A percentile compares a stretch with the other conserved stretches of the same genome.
Conservation (phyloP, 768 basidiomycete species). For the Boletus subparvulus region DNA sequence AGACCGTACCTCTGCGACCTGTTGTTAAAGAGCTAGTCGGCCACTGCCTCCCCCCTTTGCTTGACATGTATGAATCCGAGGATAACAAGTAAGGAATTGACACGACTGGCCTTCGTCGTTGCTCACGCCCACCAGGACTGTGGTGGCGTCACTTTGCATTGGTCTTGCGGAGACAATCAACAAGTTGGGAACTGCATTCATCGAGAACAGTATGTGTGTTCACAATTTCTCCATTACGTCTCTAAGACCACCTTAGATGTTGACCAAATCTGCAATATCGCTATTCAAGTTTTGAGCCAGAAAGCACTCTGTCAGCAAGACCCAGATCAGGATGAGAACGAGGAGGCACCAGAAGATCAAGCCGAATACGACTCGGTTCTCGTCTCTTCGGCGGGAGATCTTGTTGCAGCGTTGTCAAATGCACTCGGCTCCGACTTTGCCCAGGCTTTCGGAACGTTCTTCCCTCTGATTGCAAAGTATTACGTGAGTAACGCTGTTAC, state of each 20-base stretch:
- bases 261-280: conserved; percentile 76
- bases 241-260: conserved; percentile 47
- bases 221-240: background rate
- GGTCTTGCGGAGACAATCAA: conserved; percentile 90
- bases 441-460: conserved; percentile 81
- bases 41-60: conserved; percentile 67
- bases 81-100: conserved; percentile 87
- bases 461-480: conserved; percentile 87
- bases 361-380: conserved; percentile 97
- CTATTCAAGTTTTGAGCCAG: conserved; percentile 84
- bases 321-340: conserved; percentile 86
- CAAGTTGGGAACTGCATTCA: conserved; percentile 85
- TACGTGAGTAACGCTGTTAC: conserved; percentile 57
- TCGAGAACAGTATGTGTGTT: conserved; percentile 65
- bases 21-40: conserved; percentile 79
- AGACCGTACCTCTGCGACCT: conserved; percentile 53
- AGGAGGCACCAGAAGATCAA: conserved; percentile 83
- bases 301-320: conserved; percentile 97
- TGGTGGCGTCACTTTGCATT: conserved; percentile 84
- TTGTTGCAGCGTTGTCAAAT: conserved; percentile 85
- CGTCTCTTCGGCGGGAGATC: conserved; percentile 90
- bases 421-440: conserved; percentile 85
- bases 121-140: conserved; percentile 53
- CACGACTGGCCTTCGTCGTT: conserved; percentile 2
- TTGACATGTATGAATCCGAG: conserved; percentile 91